Percentiles rank a stretch among this genome's conserved stretches.
phyloP scores from a whole-genome alignment of 345 rosid species.

The Geranium rotundifolium region DNA sequence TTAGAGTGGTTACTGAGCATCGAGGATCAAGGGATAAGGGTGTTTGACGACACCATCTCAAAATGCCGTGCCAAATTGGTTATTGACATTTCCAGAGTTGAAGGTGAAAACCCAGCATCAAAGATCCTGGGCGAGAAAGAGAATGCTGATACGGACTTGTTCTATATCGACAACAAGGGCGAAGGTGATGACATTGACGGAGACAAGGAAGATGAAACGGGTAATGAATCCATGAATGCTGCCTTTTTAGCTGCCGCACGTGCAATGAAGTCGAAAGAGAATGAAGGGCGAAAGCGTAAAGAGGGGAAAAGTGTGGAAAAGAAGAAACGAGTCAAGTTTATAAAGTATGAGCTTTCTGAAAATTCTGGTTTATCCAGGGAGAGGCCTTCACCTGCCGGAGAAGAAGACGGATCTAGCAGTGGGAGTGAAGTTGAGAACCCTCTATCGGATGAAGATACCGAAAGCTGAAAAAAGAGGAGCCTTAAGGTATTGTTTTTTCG shows the following conservation, averaged over 20 bases:
- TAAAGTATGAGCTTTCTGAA: constrained; percentile 15
- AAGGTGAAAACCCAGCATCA: constrained; percentile 8
- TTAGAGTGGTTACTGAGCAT: constrained; percentile 36
- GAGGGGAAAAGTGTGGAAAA: constrained; percentile 7
- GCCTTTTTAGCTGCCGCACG: constrained; percentile 39
- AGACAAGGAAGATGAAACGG: constrained; percentile 1
- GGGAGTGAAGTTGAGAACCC: constrained; percentile 44
- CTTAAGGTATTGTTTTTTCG: too few relatives aligned
- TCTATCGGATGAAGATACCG: constrained; percentile 17
- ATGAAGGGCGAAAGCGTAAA: constrained; percentile 20
- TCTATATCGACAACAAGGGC: constrained; percentile 34
- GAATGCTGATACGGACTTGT: constrained; percentile 13
- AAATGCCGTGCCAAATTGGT: constrained; percentile 29
- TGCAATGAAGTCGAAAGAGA: constrained; percentile 16
- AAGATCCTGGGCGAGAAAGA: constrained; percentile 12
- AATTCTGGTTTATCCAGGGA: constrained; percentile 6
- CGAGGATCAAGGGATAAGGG: constrained; percentile 30
- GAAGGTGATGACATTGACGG: constrained; percentile 16
- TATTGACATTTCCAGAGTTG: constrained; percentile 17
- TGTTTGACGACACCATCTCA: constrained; percentile 27
- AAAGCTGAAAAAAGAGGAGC: too few relatives aligned
- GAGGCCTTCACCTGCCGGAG: constrained; percentile 1
- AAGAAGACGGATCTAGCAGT: constrained; percentile 16
- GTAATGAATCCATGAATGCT: constrained; percentile 23
- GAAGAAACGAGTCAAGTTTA: constrained; percentile 22